Evolutionary conservation across 768 basidiomycete species (phyloP), one percentile per base, ranked within the genome.

Genomic region (Tephrocybe sp.): DNA sequence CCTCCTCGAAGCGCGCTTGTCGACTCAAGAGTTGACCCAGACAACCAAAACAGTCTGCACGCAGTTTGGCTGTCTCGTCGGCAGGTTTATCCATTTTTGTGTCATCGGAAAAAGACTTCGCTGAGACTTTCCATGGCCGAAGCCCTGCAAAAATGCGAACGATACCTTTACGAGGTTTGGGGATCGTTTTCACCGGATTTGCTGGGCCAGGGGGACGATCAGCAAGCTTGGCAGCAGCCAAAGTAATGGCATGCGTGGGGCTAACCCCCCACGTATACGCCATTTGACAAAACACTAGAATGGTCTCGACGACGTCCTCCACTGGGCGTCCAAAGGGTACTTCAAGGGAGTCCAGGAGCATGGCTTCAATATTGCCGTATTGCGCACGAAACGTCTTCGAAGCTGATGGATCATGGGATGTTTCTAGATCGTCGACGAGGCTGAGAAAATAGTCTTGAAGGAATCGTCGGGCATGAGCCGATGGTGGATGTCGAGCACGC

Each of bases 1-100:
- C 65, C 43, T 61, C 55, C 1, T 55, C 48, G 32, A 60, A 58
- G 20, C 55, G 43, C 4, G 30, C 54, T 50, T 63, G 61, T 2
- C 62, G 49, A 39, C 59, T 59, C 3, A 63, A 54, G 9, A 68
- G 33, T 48, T 68, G 66, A 2, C 65, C 66, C 57, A 56, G 55
- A 51, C 64, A 65, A 5, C 66, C 66, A 2, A 63, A 45, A 44
- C 63, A 64, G 54, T 65, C 62, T 1, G 56, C 66, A n/a, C 53
- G 62, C 9, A 65, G 53, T 26, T 52, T 59, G 4, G 55, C 13
- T 1, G 33, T 16, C 7, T 20, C 22, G 39, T 43, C 22, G n/a
- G 30, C 3, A 14, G 8, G 19, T 20, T 38, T 10, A 30, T 2
- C 14, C 20, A 9, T 44, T 19, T 35, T 7, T 39, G 44, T 5